These are phyloP conservation scores for Strigomonas galati DNA, from an alignment of 208 protist species.

Conservation along the genomic window DNA sequence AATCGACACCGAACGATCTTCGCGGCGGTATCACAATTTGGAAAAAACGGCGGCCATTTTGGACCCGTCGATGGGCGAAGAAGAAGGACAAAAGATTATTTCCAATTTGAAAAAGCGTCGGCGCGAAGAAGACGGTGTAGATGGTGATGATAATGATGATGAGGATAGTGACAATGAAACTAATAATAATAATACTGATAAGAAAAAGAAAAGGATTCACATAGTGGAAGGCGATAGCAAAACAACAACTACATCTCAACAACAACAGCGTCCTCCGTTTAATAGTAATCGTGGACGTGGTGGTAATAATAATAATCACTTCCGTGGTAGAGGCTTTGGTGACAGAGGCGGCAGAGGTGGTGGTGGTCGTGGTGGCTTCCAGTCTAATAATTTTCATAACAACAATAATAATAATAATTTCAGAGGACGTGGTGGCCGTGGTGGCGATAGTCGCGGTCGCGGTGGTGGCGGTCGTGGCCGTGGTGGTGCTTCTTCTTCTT, in stretches of 20 bases:
- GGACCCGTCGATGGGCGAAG: slow-evolving; percentile 44
- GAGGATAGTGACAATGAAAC: background rate
- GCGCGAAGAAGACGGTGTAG: slow-evolving; percentile 38
- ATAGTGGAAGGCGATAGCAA: background rate
- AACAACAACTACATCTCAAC: background rate
- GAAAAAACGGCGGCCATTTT: slow-evolving; percentile 54
- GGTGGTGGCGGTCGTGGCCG: slow-evolving; percentile 10
- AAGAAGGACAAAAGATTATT: slow-evolving; percentile 51
- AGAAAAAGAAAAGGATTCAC: slow-evolving; percentile 12
- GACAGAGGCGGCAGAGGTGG: background rate
- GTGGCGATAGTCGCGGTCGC: background rate
- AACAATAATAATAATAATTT: slow-evolving; percentile 1
- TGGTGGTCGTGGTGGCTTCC: too few relatives aligned
- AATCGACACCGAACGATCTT: slow-evolving; percentile 57
- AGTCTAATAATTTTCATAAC: background rate
- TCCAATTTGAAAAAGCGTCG: slow-evolving; percentile 57
- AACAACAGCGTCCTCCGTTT: background rate
- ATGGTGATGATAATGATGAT: slow-evolving; percentile 4
- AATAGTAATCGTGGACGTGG: slow-evolving; percentile 5
- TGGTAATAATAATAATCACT: background rate
- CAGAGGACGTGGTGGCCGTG: slow-evolving; percentile 5
- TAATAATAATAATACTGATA: slow-evolving; percentile 5
- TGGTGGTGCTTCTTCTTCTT: slow-evolving; percentile 8
- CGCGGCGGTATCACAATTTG: slow-evolving; percentile 76
- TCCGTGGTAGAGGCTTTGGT: background rate